Conservation (phyloP, 371 early-diverging fungal species). For the Mucor sp. region DNA sequence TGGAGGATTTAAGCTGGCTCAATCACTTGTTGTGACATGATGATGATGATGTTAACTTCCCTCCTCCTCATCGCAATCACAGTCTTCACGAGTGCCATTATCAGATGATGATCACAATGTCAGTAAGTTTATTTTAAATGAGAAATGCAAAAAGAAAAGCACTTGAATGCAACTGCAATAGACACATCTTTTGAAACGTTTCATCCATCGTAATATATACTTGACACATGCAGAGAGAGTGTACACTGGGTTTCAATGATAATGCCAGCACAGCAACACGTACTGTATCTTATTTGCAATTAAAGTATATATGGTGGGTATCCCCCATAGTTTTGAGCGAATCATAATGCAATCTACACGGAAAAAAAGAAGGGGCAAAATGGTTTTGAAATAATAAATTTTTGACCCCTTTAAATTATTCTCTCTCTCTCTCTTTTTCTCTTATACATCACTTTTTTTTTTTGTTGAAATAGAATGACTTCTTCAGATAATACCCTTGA, state of each 20-base stretch:
- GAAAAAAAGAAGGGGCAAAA: slow-evolving; percentile 8
- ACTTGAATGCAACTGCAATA: too few species aligned
- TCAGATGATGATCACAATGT: neutral
- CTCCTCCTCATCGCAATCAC: neutral
- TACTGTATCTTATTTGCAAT: neutral
- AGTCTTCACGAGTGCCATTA: neutral
- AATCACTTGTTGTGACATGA: neutral
- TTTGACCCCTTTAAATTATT: neutral
- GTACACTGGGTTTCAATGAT: neutral
- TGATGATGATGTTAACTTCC: neutral
- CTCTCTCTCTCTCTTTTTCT: slow-evolving; percentile 12
- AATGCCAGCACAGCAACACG: neutral
- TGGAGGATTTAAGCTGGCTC: neutral
- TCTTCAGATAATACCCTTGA: slow-evolving; percentile 45
- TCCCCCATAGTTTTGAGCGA: neutral
- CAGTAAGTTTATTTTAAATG: neutral
- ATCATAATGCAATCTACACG: neutral
- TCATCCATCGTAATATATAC: neutral
- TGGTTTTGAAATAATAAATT: neutral
- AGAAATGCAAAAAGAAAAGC: neutral
- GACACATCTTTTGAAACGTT: neutral
- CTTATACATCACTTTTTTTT: neutral
- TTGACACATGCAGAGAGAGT: too few species aligned
- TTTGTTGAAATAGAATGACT: slow-evolving; percentile 24
- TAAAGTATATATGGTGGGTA: neutral